Evolutionary conservation across 257 asterid genomes (phyloP).

Genomic region (Solanum sparsipilum): DNA sequence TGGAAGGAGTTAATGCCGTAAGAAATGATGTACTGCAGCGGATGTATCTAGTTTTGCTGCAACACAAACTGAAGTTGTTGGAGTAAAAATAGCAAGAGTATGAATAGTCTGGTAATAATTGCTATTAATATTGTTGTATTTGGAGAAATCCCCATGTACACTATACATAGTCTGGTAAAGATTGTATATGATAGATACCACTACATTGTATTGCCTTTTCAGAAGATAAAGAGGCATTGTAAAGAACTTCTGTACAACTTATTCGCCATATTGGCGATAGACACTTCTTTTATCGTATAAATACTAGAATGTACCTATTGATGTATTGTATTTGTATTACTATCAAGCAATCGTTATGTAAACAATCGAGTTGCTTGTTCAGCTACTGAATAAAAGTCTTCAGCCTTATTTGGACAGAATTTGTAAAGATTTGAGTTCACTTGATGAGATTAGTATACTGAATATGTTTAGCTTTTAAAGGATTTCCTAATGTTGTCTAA

Average conservation of each 20-base stretch:
- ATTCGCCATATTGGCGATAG: neutral
- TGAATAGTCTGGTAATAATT: neutral
- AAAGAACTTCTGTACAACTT: neutral
- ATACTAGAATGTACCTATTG: neutral
- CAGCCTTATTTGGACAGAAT: neutral
- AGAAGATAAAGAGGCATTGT: neutral
- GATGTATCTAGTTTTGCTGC: neutral
- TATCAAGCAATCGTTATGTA: neutral
- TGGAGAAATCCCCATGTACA: neutral
- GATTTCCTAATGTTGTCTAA: neutral
- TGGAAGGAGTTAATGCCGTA: neutral
- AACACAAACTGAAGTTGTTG: neutral
- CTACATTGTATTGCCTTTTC: neutral
- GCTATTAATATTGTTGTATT: neutral
- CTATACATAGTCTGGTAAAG: neutral
- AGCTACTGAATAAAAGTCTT: neutral
- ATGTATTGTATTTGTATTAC: neutral
- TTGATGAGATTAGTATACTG: neutral
- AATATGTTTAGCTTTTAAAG: neutral
- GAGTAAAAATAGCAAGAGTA: neutral
- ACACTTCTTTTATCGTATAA: neutral
- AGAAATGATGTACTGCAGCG: neutral
- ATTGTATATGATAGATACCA: neutral
- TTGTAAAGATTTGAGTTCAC: neutral
- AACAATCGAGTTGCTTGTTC: neutral